Percentiles rank a stretch among this genome's conserved stretches.
Conservation (phyloP, 192 early-diverging fungal species). For the Coemansia sp. region DNA sequence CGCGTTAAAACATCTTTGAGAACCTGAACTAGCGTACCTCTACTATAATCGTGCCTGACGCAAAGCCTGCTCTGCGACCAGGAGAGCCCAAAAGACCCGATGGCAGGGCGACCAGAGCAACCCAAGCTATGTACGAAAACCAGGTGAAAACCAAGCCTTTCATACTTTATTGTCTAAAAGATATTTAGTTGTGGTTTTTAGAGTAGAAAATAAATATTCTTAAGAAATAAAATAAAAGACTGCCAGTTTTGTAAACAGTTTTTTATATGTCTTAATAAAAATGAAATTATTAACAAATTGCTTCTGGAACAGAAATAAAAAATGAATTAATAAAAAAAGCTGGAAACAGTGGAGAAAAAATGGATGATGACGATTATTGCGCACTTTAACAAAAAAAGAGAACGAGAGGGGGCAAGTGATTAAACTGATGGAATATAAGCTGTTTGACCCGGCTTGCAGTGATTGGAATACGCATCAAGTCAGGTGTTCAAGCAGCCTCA, state of each 20-base stretch:
- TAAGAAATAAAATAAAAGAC: neutral
- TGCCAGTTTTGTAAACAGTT: neutral
- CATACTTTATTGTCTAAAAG: slow-evolving; percentile 1
- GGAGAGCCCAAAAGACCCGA: slow-evolving; percentile 10
- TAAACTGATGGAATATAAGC: neutral
- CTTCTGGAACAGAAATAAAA: neutral
- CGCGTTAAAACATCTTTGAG: neutral
- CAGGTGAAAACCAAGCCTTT: slow-evolving; percentile 5
- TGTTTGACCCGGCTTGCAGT: no score
- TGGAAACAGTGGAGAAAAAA: slow-evolving; percentile 3
- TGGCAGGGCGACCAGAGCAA: slow-evolving; percentile 22
- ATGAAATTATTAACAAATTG: neutral
- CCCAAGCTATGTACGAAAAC: slow-evolving; percentile 7
- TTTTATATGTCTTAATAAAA: neutral
- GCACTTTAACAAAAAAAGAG: neutral
- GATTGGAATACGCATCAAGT: neutral
- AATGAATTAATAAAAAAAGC: slow-evolving; percentile 1
- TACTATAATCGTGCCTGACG: slow-evolving; percentile 29
- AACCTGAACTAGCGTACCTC: slow-evolving; percentile 19
- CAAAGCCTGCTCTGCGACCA: slow-evolving; percentile 16
- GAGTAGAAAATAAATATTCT: neutral
- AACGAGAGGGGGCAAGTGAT: no score
- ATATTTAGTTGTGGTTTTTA: neutral
- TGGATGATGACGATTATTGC: neutral
- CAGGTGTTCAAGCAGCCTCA: no score